phyloP scores from a whole-genome alignment of 495 filamentous ascomycete genomes.

The Hypomontagnella monticulosa region DNA sequence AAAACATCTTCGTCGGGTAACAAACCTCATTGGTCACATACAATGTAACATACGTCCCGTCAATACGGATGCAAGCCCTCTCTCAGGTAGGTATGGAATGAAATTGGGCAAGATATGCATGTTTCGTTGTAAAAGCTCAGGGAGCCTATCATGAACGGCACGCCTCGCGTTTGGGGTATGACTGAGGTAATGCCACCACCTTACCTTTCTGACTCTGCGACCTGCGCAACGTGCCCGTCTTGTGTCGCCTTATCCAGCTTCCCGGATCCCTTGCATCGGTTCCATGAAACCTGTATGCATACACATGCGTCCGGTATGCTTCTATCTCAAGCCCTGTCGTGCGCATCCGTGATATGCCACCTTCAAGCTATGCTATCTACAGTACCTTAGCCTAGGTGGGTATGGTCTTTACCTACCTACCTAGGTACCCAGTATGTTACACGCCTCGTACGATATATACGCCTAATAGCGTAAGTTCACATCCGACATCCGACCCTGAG shows the following conservation, averaged over 20 bases:
- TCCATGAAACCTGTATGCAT: slow-evolving; percentile 33
- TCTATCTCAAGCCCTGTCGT: slow-evolving; percentile 23
- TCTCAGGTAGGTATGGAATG: neutral
- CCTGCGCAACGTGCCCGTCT: slow-evolving; percentile 33
- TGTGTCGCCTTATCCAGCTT: slow-evolving; percentile 41
- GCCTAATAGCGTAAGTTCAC: neutral
- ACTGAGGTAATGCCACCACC: slow-evolving; percentile 29
- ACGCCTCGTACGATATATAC: slow-evolving; percentile 3
- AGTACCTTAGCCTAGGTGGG: neutral
- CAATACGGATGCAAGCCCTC: slow-evolving; percentile 19
- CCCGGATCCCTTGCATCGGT: slow-evolving; percentile 37
- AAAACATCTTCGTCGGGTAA: slow-evolving; percentile 19
- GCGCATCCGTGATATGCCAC: slow-evolving; percentile 1
- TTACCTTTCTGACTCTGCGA: slow-evolving; percentile 9
- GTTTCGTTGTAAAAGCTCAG: slow-evolving; percentile 25
- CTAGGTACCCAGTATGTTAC: slow-evolving; percentile 1
- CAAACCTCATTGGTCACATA: slow-evolving; percentile 21
- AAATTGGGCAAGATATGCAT: slow-evolving; percentile 27
- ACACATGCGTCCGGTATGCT: slow-evolving; percentile 21
- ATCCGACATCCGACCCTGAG: neutral
- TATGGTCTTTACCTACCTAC: neutral
- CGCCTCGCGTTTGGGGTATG: slow-evolving; percentile 33
- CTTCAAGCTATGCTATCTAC: neutral
- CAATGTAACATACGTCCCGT: slow-evolving; percentile 35
- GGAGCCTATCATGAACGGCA: slow-evolving; percentile 32